phyloP scores from a whole-genome alignment of 345 rosid genomes.

The Hibiscus syriacus region DNA sequence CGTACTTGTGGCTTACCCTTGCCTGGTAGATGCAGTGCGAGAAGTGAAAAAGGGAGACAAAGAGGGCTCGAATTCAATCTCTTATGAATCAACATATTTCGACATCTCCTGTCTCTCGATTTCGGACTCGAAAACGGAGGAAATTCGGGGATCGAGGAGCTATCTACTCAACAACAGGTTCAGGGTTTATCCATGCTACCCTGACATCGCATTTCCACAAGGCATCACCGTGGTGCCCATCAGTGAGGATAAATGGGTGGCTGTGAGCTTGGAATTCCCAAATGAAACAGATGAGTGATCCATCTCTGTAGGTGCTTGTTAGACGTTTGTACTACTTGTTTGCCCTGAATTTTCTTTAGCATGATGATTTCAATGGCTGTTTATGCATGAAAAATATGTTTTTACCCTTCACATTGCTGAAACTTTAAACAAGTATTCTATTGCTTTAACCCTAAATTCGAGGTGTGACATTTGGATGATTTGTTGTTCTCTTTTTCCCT shows the following conservation, averaged over 20 bases:
- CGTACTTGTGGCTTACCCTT: not conserved
- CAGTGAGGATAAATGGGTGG: slow-evolving; percentile 25
- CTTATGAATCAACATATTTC: not conserved
- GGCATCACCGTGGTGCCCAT: slow-evolving; percentile 25
- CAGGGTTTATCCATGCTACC: slow-evolving; percentile 17
- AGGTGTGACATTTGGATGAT: no score
- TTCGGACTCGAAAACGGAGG: no score
- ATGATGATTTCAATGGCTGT: not conserved
- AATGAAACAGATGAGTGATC: slow-evolving; percentile 16
- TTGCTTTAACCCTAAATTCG: no score
- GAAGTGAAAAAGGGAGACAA: not conserved
- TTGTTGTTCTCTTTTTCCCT: no score
- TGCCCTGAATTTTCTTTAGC: not conserved
- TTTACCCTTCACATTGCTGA: no score
- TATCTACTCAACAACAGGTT: slow-evolving; percentile 23
- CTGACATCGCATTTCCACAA: slow-evolving; percentile 19
- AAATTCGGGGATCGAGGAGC: no score
- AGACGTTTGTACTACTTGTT: not conserved
- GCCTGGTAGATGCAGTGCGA: not conserved
- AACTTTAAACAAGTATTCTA: no score
- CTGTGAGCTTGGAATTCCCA: slow-evolving; percentile 32
- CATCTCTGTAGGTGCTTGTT: not conserved
- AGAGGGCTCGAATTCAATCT: not conserved
- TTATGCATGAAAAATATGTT: no score
- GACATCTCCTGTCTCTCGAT: not conserved